Percentiles rank a stretch among this genome's conserved stretches.
Conservation (phyloP, 139 green algal species). For the Chlamydomonas sp. region DNA sequence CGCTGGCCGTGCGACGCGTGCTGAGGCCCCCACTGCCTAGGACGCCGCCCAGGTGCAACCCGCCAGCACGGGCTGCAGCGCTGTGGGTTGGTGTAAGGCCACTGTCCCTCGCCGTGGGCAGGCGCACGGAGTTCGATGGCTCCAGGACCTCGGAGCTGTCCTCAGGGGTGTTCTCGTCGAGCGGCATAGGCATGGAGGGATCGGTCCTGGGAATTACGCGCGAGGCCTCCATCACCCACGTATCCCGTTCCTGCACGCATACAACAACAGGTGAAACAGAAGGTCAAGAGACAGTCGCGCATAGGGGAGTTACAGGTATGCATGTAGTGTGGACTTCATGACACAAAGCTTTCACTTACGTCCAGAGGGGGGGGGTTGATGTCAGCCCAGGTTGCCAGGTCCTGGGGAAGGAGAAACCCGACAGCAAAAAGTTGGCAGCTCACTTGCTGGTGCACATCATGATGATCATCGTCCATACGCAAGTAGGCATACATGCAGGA, state of each 20-base stretch:
- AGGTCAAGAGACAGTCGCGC: too few species aligned
- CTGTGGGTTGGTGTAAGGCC: too few species aligned
- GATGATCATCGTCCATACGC: too few species aligned
- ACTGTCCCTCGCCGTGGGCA: background rate
- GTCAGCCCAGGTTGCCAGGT: background rate
- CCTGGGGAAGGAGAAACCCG: background rate
- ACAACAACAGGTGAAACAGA: too few species aligned
- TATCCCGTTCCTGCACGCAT: conserved; percentile 16
- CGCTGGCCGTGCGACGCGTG: too few species aligned
- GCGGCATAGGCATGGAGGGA: background rate
- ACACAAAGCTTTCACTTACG: background rate
- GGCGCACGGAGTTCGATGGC: background rate
- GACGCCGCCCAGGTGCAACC: background rate
- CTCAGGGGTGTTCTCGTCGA: background rate
- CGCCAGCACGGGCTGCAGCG: too few species aligned
- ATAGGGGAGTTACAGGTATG: too few species aligned
- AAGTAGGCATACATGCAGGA: too few species aligned
- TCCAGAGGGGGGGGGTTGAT: background rate
- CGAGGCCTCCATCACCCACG: conserved; percentile 34
- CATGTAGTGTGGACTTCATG: too few species aligned
- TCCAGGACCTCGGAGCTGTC: background rate
- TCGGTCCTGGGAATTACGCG: conserved; percentile 23
- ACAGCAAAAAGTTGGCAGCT: too few species aligned
- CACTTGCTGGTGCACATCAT: too few species aligned
- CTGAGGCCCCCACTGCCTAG: background rate